phyloP scores from a whole-genome alignment of 2,329 filamentous ascomycete genomes.

The Alternaria brassicicola region DNA sequence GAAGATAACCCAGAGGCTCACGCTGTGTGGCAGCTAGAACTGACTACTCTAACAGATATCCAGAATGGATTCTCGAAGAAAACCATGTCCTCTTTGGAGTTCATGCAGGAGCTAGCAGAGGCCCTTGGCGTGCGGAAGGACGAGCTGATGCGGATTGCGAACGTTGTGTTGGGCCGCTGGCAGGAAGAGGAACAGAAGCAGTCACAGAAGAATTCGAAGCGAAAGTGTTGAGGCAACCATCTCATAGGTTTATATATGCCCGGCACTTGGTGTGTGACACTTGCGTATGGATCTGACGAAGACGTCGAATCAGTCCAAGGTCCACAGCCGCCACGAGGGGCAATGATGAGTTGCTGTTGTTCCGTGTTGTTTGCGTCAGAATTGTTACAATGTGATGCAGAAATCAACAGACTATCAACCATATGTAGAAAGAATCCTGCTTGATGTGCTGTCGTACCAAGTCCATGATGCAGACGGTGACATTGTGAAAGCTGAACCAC shows the following conservation, averaged over 20 bases:
- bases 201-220: not conserved
- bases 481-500: conserved; percentile 14
- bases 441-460: no score
- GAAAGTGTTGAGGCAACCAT: not conserved
- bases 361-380: no score
- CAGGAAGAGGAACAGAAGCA: not conserved
- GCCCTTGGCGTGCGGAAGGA: not conserved
- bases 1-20: not conserved
- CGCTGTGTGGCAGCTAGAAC: not conserved
- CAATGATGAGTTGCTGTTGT: no score
- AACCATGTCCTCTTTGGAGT: not conserved
- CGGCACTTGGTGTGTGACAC: no score
- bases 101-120: not conserved
- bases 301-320: no score
- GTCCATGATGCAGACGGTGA: no score
- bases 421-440: no score
- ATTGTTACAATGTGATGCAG: no score
- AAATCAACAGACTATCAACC: no score
- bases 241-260: not conserved
- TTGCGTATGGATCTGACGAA: no score
- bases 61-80: not conserved
- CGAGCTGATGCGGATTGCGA: not conserved
- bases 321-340: no score
- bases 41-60: not conserved
- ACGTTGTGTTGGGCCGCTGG: not conserved